Evolutionary conservation across 1,284 basidiomycete species (phyloP).

Genomic region (Blastosporella zonata): DNA sequence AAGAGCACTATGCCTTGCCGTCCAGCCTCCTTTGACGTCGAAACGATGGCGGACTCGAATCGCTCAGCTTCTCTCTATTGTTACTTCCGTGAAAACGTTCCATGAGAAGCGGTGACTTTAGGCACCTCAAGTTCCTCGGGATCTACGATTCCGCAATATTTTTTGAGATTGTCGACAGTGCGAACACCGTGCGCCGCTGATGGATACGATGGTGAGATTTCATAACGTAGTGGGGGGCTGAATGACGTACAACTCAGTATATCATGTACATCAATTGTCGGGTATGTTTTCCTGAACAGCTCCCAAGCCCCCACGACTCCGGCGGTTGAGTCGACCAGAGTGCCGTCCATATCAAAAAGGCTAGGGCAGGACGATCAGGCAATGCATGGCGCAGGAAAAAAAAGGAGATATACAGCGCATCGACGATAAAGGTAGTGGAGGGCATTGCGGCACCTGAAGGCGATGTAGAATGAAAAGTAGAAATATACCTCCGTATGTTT

Average conservation of each 20-base stretch:
- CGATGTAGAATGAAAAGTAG: background rate
- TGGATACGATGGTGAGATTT: conserved; percentile 7
- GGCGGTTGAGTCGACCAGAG: conserved; percentile 69
- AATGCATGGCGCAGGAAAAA: conserved; percentile 4
- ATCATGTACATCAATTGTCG: conserved; percentile 55
- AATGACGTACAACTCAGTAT: conserved; percentile 57
- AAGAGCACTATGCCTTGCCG: conserved; percentile 57
- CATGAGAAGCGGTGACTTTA: background rate
- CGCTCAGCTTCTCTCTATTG: conserved; percentile 57
- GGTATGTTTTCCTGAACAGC: conserved; percentile 60
- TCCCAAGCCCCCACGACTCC: conserved; percentile 78
- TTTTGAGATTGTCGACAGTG: conserved; percentile 74
- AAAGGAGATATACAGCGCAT: conserved; percentile 44
- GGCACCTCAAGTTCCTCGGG: conserved; percentile 63
- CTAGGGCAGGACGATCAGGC: conserved; percentile 31
- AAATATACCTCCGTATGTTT: background rate
- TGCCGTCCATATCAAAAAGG: conserved; percentile 80
- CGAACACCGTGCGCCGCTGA: conserved; percentile 80
- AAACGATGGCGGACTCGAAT: conserved; percentile 68
- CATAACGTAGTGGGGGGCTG: conserved; percentile 17
- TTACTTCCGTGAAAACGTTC: conserved; percentile 1
- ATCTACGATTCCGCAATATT: conserved; percentile 68
- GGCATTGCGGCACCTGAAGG: conserved; percentile 35
- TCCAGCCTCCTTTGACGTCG: conserved; percentile 49
- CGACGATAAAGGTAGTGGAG: conserved; percentile 44